phyloP scores from a whole-genome alignment of 176 grass and related monocot species.

The Cenchrus americanus region DNA sequence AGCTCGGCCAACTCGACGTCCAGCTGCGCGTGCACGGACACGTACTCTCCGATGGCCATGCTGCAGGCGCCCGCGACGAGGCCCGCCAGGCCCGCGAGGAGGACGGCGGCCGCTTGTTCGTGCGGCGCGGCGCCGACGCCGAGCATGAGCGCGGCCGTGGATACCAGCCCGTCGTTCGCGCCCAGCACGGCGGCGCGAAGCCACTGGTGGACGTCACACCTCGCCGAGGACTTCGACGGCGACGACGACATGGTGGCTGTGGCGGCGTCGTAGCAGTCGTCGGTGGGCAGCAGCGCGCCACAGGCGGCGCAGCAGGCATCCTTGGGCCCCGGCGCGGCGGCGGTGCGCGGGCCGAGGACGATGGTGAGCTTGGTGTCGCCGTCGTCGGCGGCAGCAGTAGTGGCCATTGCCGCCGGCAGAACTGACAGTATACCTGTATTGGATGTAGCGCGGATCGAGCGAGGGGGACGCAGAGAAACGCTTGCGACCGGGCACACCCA shows the following conservation, averaged over 20 bases:
- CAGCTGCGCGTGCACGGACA: conserved; percentile 66
- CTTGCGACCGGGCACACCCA: conserved; percentile 1
- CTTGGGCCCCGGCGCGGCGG: background rate
- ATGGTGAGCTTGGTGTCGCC: conserved; percentile 49
- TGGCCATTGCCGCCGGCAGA: conserved; percentile 22
- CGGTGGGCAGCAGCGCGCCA: background rate
- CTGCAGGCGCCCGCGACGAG: conserved; percentile 67
- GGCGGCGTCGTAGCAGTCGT: background rate
- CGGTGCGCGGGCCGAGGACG: conserved; percentile 20
- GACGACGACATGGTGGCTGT: background rate
- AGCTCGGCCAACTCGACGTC: conserved; percentile 62
- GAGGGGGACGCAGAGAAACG: background rate
- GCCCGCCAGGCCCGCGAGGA: conserved; percentile 61
- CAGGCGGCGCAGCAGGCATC: background rate
- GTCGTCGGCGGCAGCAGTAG: background rate
- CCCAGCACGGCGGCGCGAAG: conserved; percentile 74
- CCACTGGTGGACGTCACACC: conserved; percentile 50
- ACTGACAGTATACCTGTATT: conserved; percentile 12
- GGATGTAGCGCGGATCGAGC: background rate
- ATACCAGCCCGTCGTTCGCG: conserved; percentile 72
- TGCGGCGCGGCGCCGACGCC: conserved; percentile 52
- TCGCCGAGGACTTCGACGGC: background rate
- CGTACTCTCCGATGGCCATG: conserved; percentile 83
- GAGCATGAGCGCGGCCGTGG: conserved; percentile 67
- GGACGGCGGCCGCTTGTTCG: background rate